These are phyloP conservation scores for Ogataea neopini DNA, from an alignment of 805 yeast species.

Conservation along the genomic window DNA sequence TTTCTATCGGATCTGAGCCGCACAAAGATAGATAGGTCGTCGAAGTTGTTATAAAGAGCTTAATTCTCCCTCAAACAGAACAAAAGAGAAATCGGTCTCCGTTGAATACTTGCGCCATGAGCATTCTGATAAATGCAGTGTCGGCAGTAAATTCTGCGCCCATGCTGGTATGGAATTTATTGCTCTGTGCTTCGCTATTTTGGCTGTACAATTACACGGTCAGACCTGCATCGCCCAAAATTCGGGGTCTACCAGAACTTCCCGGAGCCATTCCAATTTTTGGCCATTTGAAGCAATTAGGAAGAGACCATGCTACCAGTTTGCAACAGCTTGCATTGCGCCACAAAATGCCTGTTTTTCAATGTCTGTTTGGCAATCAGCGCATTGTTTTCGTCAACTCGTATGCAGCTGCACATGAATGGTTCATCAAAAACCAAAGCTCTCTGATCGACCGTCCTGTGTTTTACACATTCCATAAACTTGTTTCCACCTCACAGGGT, in stretches of 20 bases:
- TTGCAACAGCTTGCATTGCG: slow-evolving; percentile 33
- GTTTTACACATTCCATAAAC: slow-evolving; percentile 26
- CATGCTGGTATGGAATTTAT: neutral
- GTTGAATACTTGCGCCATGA: neutral
- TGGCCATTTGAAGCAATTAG: slow-evolving; percentile 34
- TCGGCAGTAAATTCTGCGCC: neutral
- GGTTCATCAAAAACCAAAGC: slow-evolving; percentile 27
- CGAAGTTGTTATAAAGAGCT: neutral
- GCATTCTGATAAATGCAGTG: neutral
- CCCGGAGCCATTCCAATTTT: slow-evolving; percentile 34
- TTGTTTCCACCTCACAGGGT: slow-evolving; percentile 35
- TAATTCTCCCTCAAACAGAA: too few species aligned
- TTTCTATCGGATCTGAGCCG: slow-evolving; percentile 7
- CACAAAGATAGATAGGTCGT: neutral
- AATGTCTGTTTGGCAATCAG: slow-evolving; percentile 26
- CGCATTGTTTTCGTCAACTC: slow-evolving; percentile 22
- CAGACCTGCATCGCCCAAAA: slow-evolving; percentile 23
- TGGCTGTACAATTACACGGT: slow-evolving; percentile 21
- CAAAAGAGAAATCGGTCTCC: too few species aligned
- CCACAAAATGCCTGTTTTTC: slow-evolving; percentile 31
- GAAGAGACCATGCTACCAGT: slow-evolving; percentile 35
- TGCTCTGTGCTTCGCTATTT: neutral
- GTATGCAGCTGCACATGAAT: slow-evolving; percentile 19
- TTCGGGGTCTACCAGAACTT: slow-evolving; percentile 34
- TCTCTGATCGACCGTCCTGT: slow-evolving; percentile 24